Conservation (phyloP, 352 stramenopile species). For the Globisporangium takayamanum region DNA sequence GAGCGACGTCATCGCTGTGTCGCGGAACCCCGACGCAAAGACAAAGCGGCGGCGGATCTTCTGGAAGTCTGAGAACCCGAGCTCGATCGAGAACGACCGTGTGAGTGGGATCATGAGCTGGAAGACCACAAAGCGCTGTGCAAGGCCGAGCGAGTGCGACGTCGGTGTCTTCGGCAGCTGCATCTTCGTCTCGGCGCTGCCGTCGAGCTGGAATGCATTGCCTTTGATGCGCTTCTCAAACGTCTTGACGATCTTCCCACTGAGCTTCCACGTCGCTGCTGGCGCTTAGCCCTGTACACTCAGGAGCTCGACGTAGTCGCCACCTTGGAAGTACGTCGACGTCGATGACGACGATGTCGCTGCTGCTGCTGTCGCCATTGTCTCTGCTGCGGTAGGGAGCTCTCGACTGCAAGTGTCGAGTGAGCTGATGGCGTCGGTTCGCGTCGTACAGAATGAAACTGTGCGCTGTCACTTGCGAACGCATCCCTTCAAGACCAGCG, state of each 20-base stretch:
- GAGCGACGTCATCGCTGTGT: constrained; percentile 41
- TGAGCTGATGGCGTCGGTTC: background rate
- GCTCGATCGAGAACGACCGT: constrained; percentile 65
- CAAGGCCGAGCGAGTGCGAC: constrained; percentile 38
- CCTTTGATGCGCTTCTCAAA: constrained; percentile 80
- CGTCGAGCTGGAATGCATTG: constrained; percentile 75
- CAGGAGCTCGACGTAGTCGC: constrained; percentile 77
- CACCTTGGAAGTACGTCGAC: constrained; percentile 65
- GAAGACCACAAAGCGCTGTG: constrained; percentile 70
- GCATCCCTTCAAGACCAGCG: no score
- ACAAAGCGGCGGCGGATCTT: constrained; percentile 70
- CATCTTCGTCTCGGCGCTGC: constrained; percentile 72
- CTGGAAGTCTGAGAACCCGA: constrained; percentile 72
- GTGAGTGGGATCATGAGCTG: constrained; percentile 60
- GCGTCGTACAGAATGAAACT: no score
- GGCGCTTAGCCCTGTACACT: constrained; percentile 72
- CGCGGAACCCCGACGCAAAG: constrained; percentile 72
- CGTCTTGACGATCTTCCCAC: constrained; percentile 69
- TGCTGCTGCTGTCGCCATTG: background rate
- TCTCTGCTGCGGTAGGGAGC: background rate
- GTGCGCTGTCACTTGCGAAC: no score
- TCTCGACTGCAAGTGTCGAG: background rate
- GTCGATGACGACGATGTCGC: constrained; percentile 1
- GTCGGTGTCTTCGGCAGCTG: constrained; percentile 61
- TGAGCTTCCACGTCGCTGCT: constrained; percentile 56